A percentile compares a stretch with the other conserved stretches of the same genome.
Evolutionary conservation across 148 eudicot genomes (phyloP).

Genomic region (Rhododendron ferrugineum): DNA sequence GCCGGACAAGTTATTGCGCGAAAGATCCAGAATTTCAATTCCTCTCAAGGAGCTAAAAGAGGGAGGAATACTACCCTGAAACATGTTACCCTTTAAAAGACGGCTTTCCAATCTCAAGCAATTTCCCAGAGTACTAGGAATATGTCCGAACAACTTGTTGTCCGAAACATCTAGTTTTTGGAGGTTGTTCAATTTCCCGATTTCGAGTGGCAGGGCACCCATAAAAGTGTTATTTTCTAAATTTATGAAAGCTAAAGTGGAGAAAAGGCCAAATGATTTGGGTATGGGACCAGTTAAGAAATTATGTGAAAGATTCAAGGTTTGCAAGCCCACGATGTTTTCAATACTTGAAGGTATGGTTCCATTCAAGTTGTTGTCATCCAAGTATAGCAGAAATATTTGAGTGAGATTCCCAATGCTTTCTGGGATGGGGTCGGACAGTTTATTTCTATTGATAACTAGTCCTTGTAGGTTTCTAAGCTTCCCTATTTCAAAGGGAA

Average conservation of each 20-base stretch:
- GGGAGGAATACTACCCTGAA: background rate
- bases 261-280: background rate
- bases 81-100: background rate
- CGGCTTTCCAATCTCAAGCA: background rate
- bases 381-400: background rate
- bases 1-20: background rate
- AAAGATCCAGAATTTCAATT: background rate
- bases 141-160: background rate
- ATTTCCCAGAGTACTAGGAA: background rate
- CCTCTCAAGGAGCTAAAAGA: background rate
- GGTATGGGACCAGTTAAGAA: constrained; percentile 14
- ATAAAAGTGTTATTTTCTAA: background rate
- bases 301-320: constrained; percentile 10
- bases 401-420: constrained; percentile 12
- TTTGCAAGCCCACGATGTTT: background rate
- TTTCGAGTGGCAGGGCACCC: background rate
- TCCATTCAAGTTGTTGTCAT: constrained; percentile 8
- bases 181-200: background rate
- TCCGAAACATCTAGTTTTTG: background rate
- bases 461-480: background rate
- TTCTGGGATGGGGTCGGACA: constrained; percentile 7
- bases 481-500: constrained; percentile 20
- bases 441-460: background rate
- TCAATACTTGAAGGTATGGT: constrained; percentile 16
- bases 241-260: background rate